Percentiles rank a stretch among this genome's conserved stretches.
Conservation (phyloP, 2,329 filamentous ascomycete species). For the Stagonosporopsis vannaccii region DNA sequence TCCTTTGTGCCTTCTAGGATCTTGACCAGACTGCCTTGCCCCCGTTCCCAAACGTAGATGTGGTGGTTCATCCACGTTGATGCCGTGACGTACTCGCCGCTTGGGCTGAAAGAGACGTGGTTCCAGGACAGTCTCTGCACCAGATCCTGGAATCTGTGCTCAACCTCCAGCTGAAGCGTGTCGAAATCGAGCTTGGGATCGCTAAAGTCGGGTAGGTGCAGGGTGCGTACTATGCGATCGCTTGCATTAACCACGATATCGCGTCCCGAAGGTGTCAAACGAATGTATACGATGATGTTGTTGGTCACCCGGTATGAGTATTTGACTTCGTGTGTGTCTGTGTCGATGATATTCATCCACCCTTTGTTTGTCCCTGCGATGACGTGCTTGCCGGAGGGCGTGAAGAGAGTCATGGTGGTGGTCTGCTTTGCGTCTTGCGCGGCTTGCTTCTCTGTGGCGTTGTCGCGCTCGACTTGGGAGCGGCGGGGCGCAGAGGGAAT, state of each 20-base stretch:
- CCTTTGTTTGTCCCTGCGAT: slow-evolving; percentile 94
- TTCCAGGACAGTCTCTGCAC: slow-evolving; percentile 97
- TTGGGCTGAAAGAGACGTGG: slow-evolving; percentile 92
- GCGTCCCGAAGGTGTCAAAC: slow-evolving; percentile 82
- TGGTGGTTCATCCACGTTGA: slow-evolving; percentile 99
- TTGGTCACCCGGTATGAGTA: slow-evolving; percentile 89
- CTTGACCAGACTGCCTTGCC: slow-evolving; percentile 90
- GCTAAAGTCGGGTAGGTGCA: slow-evolving; percentile 80
- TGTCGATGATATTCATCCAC: slow-evolving; percentile 93
- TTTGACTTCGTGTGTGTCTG: slow-evolving; percentile 79
- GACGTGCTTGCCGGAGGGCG: slow-evolving; percentile 83
- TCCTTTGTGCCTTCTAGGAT: slow-evolving; percentile 97
- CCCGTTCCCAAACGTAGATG: slow-evolving; percentile 97
- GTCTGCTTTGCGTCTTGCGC: slow-evolving; percentile 94
- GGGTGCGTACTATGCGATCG: slow-evolving; percentile 92
- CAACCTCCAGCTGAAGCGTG: slow-evolving; percentile 86
- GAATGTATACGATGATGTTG: slow-evolving; percentile 86
- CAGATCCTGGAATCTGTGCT: slow-evolving; percentile 98
- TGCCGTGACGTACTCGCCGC: slow-evolving; percentile 93
- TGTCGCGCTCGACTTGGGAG: slow-evolving; percentile 72
- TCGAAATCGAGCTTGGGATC: slow-evolving; percentile 75
- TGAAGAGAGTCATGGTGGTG: slow-evolving; percentile 92
- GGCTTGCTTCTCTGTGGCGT: slow-evolving; percentile 81
- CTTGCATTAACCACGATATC: slow-evolving; percentile 92
- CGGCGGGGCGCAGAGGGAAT: slow-evolving; percentile 85